A percentile compares a stretch with the other conserved stretches of the same genome.
Evolutionary conservation across 2,329 filamentous ascomycete species (phyloP).

Genomic region (Aureobasidium musti): DNA sequence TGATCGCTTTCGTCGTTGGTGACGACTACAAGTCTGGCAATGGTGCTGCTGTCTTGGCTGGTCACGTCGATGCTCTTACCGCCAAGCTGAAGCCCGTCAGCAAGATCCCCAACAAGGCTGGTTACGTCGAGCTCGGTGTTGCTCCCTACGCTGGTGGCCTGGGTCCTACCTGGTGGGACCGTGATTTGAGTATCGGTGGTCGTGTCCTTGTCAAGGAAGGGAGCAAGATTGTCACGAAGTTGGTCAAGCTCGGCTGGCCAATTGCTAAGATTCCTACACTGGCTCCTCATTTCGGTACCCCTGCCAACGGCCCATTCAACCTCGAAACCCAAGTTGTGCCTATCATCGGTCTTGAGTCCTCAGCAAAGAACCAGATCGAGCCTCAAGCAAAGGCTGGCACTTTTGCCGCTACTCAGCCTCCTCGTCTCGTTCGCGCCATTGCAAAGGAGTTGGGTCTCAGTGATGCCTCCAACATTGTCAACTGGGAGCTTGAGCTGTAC

Average conservation of each 20-base stretch:
- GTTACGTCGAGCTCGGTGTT: constrained; percentile 85
- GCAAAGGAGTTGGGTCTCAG: constrained; percentile 72
- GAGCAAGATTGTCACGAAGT: constrained; percentile 74
- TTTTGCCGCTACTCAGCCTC: constrained; percentile 82
- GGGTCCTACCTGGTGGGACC: constrained; percentile 94
- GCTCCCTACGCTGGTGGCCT: constrained; percentile 89
- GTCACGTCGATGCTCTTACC: constrained; percentile 90
- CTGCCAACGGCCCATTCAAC: constrained; percentile 68
- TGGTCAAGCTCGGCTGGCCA: constrained; percentile 93
- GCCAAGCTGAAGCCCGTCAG: constrained; percentile 90
- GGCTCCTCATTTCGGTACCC: constrained; percentile 88
- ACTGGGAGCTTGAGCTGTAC: constrained; percentile 97
- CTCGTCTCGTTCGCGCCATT: constrained; percentile 80
- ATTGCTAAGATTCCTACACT: constrained; percentile 90
- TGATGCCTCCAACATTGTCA: constrained; percentile 70
- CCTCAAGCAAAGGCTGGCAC: constrained; percentile 54
- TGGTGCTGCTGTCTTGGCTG: constrained; percentile 83
- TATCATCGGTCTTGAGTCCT: constrained; percentile 84
- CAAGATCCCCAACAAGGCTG: constrained; percentile 77
- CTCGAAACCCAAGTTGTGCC: constrained; percentile 92
- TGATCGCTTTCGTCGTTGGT: constrained; percentile 85
- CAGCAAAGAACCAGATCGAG: constrained; percentile 46
- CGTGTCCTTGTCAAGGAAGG: constrained; percentile 80
- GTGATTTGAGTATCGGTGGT: constrained; percentile 87
- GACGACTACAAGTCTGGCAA: constrained; percentile 79